Conservation (phyloP, 2,329 filamentous ascomycete genomes). For the Neofusicoccum sp. region DNA sequence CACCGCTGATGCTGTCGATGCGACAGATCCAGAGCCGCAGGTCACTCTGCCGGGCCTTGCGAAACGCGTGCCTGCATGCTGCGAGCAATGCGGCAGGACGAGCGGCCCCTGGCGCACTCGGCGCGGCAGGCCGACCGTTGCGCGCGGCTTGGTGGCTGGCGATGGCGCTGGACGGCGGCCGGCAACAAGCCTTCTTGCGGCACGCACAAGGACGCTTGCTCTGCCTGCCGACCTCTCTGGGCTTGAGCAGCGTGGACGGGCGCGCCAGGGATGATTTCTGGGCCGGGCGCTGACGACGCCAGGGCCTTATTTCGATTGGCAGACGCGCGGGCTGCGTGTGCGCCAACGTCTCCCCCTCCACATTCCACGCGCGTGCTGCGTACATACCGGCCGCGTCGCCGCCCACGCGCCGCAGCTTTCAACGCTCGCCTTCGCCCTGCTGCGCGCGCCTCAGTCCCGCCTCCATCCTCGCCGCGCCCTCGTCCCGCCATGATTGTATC, state of each 20-base stretch:
- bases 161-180: background rate
- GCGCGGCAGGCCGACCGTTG: background rate
- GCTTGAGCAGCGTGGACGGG: too few relatives aligned
- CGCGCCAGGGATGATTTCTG: background rate
- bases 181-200: too few relatives aligned
- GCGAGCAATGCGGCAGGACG: slow-evolving; percentile 2
- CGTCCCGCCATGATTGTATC: too few relatives aligned
- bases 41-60: background rate
- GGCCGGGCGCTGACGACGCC: slow-evolving; percentile 10
- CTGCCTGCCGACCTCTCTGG: too few relatives aligned
- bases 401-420: background rate
- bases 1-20: background rate
- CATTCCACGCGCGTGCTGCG: background rate
- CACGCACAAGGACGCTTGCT: too few relatives aligned
- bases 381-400: background rate
- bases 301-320: slow-evolving; percentile 13
- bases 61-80: slow-evolving; percentile 3
- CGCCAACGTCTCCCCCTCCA: background rate
- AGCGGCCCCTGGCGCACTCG: background rate
- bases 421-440: background rate
- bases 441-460: background rate
- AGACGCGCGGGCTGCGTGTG: slow-evolving; percentile 5
- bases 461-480: too few relatives aligned
- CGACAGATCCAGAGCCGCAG: slow-evolving; percentile 8
- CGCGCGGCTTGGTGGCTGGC: background rate